Percentiles rank a stretch among this genome's conserved stretches.
These are phyloP conservation scores for Acacia confusa DNA, from an alignment of 306 rosid genomes.

Conservation along the genomic window DNA sequence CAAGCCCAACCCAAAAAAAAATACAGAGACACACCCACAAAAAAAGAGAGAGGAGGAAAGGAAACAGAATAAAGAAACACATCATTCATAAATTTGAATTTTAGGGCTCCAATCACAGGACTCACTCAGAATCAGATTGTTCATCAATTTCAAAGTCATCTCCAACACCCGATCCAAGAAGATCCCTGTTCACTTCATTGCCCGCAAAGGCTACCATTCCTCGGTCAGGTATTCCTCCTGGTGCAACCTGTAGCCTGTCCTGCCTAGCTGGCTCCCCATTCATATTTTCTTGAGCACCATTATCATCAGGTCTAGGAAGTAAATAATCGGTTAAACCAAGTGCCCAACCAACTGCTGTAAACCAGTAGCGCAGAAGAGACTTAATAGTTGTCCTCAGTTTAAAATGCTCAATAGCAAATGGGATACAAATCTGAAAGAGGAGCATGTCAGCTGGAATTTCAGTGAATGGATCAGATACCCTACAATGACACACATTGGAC, in stretches of 20 bases:
- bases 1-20: neutral
- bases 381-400: conserved; percentile 91
- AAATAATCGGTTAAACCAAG: conserved; percentile 90
- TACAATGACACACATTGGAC: conserved; percentile 40
- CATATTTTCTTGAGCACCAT: conserved; percentile 75
- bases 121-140: conserved; percentile 97
- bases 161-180: conserved; percentile 47
- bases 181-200: conserved; percentile 53
- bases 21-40: neutral
- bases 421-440: conserved; percentile 95
- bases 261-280: conserved; percentile 88
- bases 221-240: conserved; percentile 63
- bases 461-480: conserved; percentile 97
- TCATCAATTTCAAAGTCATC: conserved; percentile 85
- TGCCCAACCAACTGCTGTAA: conserved; percentile 97
- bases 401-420: conserved; percentile 97
- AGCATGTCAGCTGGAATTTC: conserved; percentile 99
- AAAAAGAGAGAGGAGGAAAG: neutral
- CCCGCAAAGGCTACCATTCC: conserved; percentile 64
- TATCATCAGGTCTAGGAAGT: conserved; percentile 86
- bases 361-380: conserved; percentile 89
- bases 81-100: neutral
- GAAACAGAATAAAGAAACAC: neutral
- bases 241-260: conserved; percentile 75
- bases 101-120: conserved; percentile 18